Conservation (phyloP, 2,329 filamentous ascomycete genomes). For the Blastomyces gilchristii region DNA sequence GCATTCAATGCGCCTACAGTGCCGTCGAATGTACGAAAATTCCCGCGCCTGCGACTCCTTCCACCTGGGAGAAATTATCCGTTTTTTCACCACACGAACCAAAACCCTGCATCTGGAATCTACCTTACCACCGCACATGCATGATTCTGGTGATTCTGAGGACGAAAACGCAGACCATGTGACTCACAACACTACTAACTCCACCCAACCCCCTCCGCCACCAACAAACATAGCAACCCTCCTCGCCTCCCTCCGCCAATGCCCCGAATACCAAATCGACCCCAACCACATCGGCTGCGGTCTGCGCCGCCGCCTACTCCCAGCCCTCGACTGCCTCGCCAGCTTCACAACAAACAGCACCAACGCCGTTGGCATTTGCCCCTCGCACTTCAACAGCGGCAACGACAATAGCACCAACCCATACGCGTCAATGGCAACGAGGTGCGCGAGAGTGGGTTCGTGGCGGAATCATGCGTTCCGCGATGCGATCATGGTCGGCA, state of each 20-base stretch:
- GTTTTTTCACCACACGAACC: constrained; percentile 33
- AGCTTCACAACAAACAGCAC: constrained; percentile 26
- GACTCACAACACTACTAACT: background rate
- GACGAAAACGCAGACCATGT: constrained; percentile 6
- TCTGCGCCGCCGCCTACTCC: constrained; percentile 31
- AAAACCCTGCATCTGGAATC: constrained; percentile 36
- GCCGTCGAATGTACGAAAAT: constrained; percentile 33
- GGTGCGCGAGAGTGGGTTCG: background rate
- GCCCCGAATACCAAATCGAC: constrained; percentile 37
- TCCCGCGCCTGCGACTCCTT: constrained; percentile 36
- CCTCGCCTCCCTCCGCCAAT: constrained; percentile 31
- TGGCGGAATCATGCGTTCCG: background rate
- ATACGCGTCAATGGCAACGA: background rate
- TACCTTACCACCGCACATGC: constrained; percentile 21
- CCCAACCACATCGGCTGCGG: constrained; percentile 34
- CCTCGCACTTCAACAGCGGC: constrained; percentile 1
- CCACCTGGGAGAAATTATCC: constrained; percentile 36
- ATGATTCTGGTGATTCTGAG: constrained; percentile 7
- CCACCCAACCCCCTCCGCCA: constrained; percentile 9
- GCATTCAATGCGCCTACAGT: constrained; percentile 23
- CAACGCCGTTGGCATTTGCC: constrained; percentile 11
- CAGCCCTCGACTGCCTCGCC: constrained; percentile 31
- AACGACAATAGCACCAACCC: background rate
- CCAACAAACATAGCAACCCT: constrained; percentile 26
- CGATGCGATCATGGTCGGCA: background rate